Evolutionary conservation across 2,329 filamentous ascomycete genomes (phyloP), one percentile per base, ranked within the genome.

Genomic region (Sporothrix humicola): DNA sequence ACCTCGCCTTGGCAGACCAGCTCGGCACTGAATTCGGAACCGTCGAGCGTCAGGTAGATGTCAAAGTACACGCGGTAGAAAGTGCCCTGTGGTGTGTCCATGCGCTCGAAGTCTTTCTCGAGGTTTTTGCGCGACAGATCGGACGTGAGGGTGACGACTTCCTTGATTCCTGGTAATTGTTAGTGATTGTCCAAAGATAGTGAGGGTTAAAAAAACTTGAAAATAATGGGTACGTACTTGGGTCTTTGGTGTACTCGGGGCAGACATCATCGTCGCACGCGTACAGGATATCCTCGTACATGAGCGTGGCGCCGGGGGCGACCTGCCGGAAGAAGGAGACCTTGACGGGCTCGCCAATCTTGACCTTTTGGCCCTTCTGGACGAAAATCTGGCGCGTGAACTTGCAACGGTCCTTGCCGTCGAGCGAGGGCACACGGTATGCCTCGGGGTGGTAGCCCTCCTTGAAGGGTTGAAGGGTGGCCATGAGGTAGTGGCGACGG

Each of bases 201-300:
- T 6, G 10, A 46, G 6, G 10, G 9, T 37, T n/a, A 4, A 13
- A 58, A 4, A 13, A 1, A 15, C 7, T 1, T 20, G 31, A 42
- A 20, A 44, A 69, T 69, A 63, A 17, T 7, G 48, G 42, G 58
- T 76, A 93, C 95, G 91, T 91, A 97, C 96, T 93, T 78, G 96
- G 95, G 89, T 99, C 96, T 83, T 98, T 99, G 78, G 95, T 98
- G 82, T 99, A 99, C 82, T 98, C 96, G 0, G 96, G 96, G 83
- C 95, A 98, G 71, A 97, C 93, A 81, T 99, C 96, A 77, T 98
- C 96, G 80, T 99, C 96, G 80, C 96, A 99, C 69, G 95, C 96
- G 82, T 98, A 98, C 73, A 98, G 84, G 72, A 98, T 95, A 84
- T 99, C 96, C 85, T 99, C 96, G 82, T 99, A 99, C 96, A 99